Evolutionary conservation across 23 red algal genomes (phyloP).

Genomic region (Gracilaria vermiculophylla): DNA sequence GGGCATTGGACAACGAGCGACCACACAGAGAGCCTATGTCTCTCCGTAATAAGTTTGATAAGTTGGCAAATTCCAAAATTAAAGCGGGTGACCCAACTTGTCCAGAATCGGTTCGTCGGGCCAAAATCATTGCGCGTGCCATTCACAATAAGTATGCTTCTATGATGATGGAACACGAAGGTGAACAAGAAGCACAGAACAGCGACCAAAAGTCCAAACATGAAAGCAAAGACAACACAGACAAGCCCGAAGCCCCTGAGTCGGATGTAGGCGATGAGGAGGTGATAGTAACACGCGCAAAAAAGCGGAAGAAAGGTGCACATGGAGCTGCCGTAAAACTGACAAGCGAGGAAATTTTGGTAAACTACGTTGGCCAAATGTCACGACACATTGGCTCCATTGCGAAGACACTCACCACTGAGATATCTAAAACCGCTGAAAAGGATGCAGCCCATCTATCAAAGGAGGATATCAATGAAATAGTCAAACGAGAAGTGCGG

Average conservation of each 20-base stretch:
- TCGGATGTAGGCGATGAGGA: background rate
- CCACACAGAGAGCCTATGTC: slow-evolving; percentile 19
- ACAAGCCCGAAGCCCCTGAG: background rate
- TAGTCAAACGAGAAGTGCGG: slow-evolving; percentile 15
- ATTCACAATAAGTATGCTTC: slow-evolving; percentile 55
- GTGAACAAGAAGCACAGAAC: background rate
- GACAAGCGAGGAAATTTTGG: background rate
- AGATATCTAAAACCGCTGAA: background rate
- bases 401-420: background rate
- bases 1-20: slow-evolving; percentile 22
- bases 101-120: slow-evolving; percentile 5
- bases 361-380: slow-evolving; percentile 7
- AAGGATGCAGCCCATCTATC: background rate
- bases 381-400: background rate
- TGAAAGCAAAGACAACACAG: background rate
- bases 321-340: background rate
- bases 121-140: slow-evolving; percentile 27
- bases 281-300: background rate
- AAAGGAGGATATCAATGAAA: slow-evolving; percentile 22
- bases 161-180: slow-evolving; percentile 15
- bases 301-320: background rate
- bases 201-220: background rate
- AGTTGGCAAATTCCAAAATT: slow-evolving; percentile 27
- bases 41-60: slow-evolving; percentile 60
- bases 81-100: background rate